Evolutionary conservation across 345 rosid species (phyloP), one percentile per base, ranked within the genome.

Genomic region (Dovyalis caffra): DNA sequence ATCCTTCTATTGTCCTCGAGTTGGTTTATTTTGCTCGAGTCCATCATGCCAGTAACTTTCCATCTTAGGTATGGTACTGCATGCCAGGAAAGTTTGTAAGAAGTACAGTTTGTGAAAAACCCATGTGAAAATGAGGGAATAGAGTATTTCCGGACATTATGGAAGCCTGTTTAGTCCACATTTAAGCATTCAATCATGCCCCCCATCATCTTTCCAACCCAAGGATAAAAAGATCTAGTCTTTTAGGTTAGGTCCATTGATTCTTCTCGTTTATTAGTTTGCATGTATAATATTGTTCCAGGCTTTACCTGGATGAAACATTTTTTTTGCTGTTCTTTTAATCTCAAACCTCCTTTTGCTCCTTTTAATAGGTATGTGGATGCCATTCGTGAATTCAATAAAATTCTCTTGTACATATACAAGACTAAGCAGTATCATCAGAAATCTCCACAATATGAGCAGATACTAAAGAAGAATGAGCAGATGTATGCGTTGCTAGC

Each of bases 401-500:
- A 93, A 87, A 90, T 95, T 79, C 97, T 95, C 72, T 82, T 89
- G 63, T 93, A 95, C 85, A 93, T 95, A 70, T 93, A 86, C 88
- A 93, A 93, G 90, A 89, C 97, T 26, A 93, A 95, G 87, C 99
- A 90, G 68, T 93, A 86, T 81, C 98, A 95, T 74, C 91, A 93
- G 80, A 90, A 93, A 75, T 93, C 98, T 33, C 83, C 97, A 21
- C 99, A 95, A 76, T 93, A 95, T 74, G 98, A 93, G 84, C 99
- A 91, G 78, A 87, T 95, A 74, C 86, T 95, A 62, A 95, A 95
- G 87, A 95, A 95, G 89, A 95, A 95, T 76, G 99, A 95, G 82
- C 99, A 95, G 83, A 95, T 95, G 97, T 95, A 93, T 88, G 99
- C 98, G 53, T 81, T 93, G 78, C 85, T 95, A 73, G 97, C 95